Evolutionary conservation across 2,329 filamentous ascomycete species (phyloP).

Genomic region (Cladobotryum mycophilum): DNA sequence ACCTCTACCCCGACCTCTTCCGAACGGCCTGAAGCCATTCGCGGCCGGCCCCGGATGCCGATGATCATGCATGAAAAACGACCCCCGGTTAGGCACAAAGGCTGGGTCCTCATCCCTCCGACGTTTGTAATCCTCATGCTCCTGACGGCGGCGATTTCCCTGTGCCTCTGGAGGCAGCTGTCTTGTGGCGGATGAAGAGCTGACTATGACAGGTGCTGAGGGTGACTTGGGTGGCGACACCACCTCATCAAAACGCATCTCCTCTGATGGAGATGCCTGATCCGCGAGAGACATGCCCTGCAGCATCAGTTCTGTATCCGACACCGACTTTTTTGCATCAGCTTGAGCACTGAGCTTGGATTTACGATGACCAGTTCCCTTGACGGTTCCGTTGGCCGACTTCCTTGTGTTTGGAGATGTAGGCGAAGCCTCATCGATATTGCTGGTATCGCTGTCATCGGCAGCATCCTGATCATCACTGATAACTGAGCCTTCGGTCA

Average conservation of each 20-base stretch:
- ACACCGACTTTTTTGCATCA: conserved; percentile 28
- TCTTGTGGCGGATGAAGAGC: conserved; percentile 43
- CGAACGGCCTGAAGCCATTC: conserved; percentile 71
- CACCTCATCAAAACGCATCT: conserved; percentile 43
- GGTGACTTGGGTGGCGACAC: conserved; percentile 35
- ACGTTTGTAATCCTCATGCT: conserved; percentile 87
- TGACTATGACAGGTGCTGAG: conserved; percentile 47
- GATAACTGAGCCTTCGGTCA: conserved; percentile 56
- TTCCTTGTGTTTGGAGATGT: conserved; percentile 38
- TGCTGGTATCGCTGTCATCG: conserved; percentile 59
- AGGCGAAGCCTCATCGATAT: conserved; percentile 51
- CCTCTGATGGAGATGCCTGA: conserved; percentile 34
- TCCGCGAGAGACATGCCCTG: conserved; percentile 45
- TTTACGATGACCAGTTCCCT: conserved; percentile 25
- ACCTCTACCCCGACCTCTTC: conserved; percentile 58
- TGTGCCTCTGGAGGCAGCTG: conserved; percentile 44
- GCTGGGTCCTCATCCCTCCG: conserved; percentile 83
- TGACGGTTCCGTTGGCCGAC: conserved; percentile 36
- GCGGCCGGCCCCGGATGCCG: conserved; percentile 69
- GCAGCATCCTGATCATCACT: conserved; percentile 56
- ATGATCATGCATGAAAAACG: conserved; percentile 97
- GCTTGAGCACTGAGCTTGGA: conserved; percentile 31
- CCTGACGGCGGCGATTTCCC: conserved; percentile 67
- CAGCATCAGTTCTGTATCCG: conserved; percentile 55
- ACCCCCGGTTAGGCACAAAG: conserved; percentile 88